Conservation (phyloP, 441 rosid genomes). For the Mallotus repandus region DNA sequence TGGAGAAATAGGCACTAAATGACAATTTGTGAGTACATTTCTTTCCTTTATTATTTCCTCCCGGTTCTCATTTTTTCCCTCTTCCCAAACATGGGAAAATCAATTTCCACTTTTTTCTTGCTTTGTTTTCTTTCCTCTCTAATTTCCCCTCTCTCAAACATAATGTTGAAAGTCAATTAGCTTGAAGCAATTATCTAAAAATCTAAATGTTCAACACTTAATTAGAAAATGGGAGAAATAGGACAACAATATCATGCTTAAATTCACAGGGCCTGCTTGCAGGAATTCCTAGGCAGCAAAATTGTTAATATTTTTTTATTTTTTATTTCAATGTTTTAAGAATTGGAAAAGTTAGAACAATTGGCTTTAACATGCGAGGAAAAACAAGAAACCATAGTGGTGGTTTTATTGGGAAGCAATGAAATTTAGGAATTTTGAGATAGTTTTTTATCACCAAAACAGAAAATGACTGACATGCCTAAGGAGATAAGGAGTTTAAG, state of each 20-base stretch:
- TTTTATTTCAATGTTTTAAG: background rate
- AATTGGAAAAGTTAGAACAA: background rate
- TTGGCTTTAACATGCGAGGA: background rate
- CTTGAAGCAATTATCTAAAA: background rate
- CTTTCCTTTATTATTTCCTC: too few relatives aligned
- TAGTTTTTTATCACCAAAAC: background rate
- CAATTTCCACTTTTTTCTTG: too few relatives aligned
- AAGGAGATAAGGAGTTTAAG: background rate
- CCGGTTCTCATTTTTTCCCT: too few relatives aligned
- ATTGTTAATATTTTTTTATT: too few relatives aligned
- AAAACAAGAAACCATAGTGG: background rate
- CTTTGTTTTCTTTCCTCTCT: too few relatives aligned
- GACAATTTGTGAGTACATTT: too few relatives aligned
- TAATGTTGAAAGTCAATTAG: background rate
- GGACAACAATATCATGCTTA: too few relatives aligned
- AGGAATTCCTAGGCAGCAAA: background rate
- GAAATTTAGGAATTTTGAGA: background rate
- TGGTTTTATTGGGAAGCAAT: background rate
- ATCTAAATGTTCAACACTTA: background rate
- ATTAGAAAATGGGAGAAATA: background rate
- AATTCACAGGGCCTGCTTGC: background rate
- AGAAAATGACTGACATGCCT: background rate
- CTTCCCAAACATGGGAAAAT: too few relatives aligned
- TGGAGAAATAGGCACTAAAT: too few relatives aligned
- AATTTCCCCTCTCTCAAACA: too few relatives aligned